Evolutionary conservation across 106 monocot genomes (phyloP), one percentile per base, ranked within the genome.

Genomic region (Acorus gramineus): DNA sequence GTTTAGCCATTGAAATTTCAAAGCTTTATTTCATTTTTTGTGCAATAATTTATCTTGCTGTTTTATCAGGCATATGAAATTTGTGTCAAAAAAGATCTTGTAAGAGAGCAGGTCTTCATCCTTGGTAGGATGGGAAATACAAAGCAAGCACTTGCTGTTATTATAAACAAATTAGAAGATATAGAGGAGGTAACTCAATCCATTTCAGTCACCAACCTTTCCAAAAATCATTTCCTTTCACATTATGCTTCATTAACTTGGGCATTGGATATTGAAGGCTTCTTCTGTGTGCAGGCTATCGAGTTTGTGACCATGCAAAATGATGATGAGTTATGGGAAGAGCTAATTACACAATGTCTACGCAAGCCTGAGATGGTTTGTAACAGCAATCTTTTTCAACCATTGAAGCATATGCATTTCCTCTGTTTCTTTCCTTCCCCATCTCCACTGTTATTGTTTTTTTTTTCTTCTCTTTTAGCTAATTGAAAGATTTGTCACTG

Each of bases 311-410:
- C 81, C n/a, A 81, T 76, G 62, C 91, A 98, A 64, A 84, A 85
- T 65, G 98, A 98, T 77, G 87, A 98, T 77, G 98, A 98, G 57
- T 72, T 98, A 8, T 98, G 98, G 98, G 81, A 83, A 60, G 98
- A 92, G 45, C 70, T 98, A 52, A 92, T 98, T 52, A 87, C 75
- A 50, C 85, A 85, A 42, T 98, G 91, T 46, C 85, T 92, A 45
- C 79, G 78, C 66, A 87, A 98, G 73, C 86, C 91, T 57, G 92
- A 98, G 79, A 98, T 98, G 98, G 98, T 98, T 82, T 6, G 6
- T 64, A 28, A 28, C 28, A 28, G 28, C 28, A 28, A 28, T 28
- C 28, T 28, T 28, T 28, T 28, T 28, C 28, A 28, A 28, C 28
- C 28, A 28, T 28, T 1, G 28, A 28, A 28, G 28, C 28, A 28